Percentiles rank a stretch among this genome's conserved stretches.
These are phyloP conservation scores for Hebeloma cylindrosporum DNA, from an alignment of 768 basidiomycete species.

Conservation along the genomic window DNA sequence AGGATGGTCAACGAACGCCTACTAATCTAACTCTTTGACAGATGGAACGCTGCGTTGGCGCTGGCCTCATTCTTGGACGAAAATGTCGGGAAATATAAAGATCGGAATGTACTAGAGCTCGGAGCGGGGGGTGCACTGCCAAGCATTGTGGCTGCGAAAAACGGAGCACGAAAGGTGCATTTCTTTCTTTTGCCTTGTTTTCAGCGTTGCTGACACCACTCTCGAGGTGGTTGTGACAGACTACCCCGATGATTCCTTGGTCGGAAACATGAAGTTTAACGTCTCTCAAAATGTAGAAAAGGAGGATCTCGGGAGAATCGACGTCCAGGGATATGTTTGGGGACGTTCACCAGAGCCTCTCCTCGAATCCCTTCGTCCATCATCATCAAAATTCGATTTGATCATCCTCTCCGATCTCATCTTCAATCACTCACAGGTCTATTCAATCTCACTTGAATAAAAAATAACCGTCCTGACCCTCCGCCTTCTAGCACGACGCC, in stretches of 20 bases:
- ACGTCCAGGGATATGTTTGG: conserved; percentile 75
- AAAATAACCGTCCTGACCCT: not conserved
- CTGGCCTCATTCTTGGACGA: conserved; percentile 70
- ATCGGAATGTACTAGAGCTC: conserved; percentile 69
- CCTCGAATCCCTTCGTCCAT: conserved; percentile 29
- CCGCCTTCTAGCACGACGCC: conserved; percentile 66
- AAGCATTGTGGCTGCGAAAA: conserved; percentile 68
- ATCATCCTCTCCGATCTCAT: conserved; percentile 91
- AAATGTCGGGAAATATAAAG: conserved; percentile 46
- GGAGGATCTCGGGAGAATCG: conserved; percentile 34
- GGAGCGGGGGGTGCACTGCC: conserved; percentile 95
- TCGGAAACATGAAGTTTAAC: conserved; percentile 77
- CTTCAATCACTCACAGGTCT: conserved; percentile 91
- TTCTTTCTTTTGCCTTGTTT: not conserved
- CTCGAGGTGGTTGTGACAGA: conserved; percentile 82
- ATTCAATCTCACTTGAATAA: conserved; percentile 10
- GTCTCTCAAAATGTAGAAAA: conserved; percentile 53
- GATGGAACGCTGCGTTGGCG: conserved; percentile 80
- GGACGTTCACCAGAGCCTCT: conserved; percentile 56
- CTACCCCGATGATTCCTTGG: conserved; percentile 78
- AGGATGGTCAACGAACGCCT: not conserved
- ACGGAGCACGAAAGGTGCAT: conserved; percentile 68
- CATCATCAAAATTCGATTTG: conserved; percentile 57
- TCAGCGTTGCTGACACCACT: not conserved
- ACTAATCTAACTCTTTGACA: conserved; percentile 25